phyloP scores from a whole-genome alignment of 345 rosid species.

The Aethionema arabicum region DNA sequence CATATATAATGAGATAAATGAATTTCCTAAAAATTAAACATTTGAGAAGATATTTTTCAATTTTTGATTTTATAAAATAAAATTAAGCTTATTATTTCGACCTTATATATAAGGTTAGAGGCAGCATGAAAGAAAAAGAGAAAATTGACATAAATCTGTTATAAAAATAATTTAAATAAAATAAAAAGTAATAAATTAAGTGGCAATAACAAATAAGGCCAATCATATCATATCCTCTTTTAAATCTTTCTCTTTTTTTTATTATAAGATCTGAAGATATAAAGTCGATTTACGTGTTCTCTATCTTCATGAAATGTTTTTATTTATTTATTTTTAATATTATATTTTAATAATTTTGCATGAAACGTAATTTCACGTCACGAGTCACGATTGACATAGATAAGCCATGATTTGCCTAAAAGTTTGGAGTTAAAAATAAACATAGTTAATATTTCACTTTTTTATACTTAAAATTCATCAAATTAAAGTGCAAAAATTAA shows the following conservation, averaged over 20 bases:
- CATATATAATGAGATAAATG: too few species aligned
- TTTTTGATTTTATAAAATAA: background rate
- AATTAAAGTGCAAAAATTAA: background rate
- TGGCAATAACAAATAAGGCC: constrained; percentile 27
- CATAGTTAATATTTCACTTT: constrained; percentile 23
- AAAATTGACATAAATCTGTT: constrained; percentile 13
- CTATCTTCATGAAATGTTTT: constrained; percentile 35
- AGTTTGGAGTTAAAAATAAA: constrained; percentile 23
- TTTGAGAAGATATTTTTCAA: too few species aligned
- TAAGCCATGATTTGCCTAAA: constrained; percentile 38
- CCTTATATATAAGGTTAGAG: constrained; percentile 12
- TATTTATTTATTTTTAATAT: constrained; percentile 12
- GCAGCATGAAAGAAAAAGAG: constrained; percentile 19
- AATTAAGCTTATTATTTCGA: background rate
- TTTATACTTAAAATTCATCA: constrained; percentile 6
- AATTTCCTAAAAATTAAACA: too few species aligned
- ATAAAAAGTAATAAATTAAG: constrained; percentile 1
- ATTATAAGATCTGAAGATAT: constrained; percentile 31
- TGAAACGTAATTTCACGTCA: constrained; percentile 27
- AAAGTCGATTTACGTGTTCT: constrained; percentile 33
- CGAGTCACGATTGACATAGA: constrained; percentile 24
- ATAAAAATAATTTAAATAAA: background rate
- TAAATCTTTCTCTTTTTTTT: constrained; percentile 26
- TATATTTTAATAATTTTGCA: constrained; percentile 11
- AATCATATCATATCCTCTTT: constrained; percentile 33